Evolutionary conservation across 1,284 basidiomycete species (phyloP).

Genomic region (Ganoderma sinense): DNA sequence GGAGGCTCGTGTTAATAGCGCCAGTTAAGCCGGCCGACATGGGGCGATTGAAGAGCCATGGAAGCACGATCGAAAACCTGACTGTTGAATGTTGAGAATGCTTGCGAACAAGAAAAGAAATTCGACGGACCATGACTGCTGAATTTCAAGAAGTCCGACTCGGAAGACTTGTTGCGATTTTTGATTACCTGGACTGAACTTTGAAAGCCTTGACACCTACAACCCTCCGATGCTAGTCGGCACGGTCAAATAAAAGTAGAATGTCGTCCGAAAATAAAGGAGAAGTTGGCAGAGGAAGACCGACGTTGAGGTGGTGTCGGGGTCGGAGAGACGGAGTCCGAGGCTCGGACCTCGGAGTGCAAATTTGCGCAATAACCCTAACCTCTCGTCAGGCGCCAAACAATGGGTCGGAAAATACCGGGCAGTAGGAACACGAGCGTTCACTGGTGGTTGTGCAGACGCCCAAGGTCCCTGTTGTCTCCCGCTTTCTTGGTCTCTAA

Average conservation of each 20-base stretch:
- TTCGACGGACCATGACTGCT: background rate
- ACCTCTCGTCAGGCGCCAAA: background rate
- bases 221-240: background rate
- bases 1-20: background rate
- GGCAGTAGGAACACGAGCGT: no score
- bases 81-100: background rate
- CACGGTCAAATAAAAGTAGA: background rate
- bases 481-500: background rate
- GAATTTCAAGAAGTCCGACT: background rate
- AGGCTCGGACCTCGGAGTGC: background rate
- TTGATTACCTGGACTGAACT: background rate
- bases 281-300: background rate
- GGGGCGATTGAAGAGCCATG: background rate
- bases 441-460: background rate
- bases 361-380: background rate
- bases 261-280: background rate
- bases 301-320: background rate
- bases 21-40: background rate
- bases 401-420: no score
- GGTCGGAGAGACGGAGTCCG: no score
- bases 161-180: background rate
- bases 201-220: background rate
- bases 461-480: background rate
- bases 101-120: background rate
- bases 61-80: background rate